phyloP scores from a whole-genome alignment of 768 basidiomycete genomes.

The Macrolepiota fuliginosa region DNA sequence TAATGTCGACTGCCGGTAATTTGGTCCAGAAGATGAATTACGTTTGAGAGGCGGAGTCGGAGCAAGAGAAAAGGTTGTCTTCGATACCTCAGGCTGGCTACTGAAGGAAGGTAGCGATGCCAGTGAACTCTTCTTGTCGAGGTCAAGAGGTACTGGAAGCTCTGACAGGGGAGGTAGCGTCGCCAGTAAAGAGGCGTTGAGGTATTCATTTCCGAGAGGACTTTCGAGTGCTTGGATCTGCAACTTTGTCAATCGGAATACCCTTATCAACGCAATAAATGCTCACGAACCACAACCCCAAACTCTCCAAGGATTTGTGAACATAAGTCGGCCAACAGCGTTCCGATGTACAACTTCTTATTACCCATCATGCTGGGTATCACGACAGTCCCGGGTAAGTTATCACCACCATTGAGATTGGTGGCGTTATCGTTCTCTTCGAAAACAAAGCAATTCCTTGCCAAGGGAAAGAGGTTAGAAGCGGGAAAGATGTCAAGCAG shows the following conservation, averaged over 20 bases:
- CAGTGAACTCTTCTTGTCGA: constrained; percentile 35
- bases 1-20: constrained; percentile 53
- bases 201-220: constrained; percentile 81
- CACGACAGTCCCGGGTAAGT: constrained; percentile 62
- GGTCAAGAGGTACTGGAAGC: constrained; percentile 55
- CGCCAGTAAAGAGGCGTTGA: constrained; percentile 70
- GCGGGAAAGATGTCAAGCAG: constrained; percentile 67
- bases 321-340: constrained; percentile 84
- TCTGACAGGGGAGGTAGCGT: constrained; percentile 59
- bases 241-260: constrained; percentile 10
- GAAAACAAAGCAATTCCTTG: constrained; percentile 83
- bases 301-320: constrained; percentile 86
- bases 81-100: constrained; percentile 56
- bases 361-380: constrained; percentile 88
- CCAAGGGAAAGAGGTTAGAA: constrained; percentile 70
- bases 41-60: constrained; percentile 48
- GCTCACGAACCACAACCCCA: constrained; percentile 67
- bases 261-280: background rate
- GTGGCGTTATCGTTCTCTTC: constrained; percentile 65
- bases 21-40: constrained; percentile 46
- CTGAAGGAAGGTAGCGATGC: constrained; percentile 43
- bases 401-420: constrained; percentile 54
- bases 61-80: constrained; percentile 31
- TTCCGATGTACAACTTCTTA: constrained; percentile 84
- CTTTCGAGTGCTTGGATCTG: constrained; percentile 81